Evolutionary conservation across 2,329 filamentous ascomycete species (phyloP).

Genomic region (Cryphonectria naterciae): DNA sequence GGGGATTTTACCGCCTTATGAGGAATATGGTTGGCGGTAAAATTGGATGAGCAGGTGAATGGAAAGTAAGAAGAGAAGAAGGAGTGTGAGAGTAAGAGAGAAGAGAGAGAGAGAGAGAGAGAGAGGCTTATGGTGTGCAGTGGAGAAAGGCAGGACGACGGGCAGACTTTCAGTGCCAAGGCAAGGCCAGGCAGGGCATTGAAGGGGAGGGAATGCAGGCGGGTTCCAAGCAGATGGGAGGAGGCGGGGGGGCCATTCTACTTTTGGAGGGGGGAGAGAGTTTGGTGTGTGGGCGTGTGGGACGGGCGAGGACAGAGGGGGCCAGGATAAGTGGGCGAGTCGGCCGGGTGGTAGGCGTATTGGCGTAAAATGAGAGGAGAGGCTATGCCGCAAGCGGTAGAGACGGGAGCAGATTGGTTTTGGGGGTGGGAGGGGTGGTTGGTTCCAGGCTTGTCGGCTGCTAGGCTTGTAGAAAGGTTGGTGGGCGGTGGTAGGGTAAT

Average conservation of each 20-base stretch:
- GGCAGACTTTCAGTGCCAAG: conserved; percentile 3
- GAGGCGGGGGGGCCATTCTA: neutral
- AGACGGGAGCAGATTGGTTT: conserved; percentile 1
- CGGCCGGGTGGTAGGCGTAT: neutral
- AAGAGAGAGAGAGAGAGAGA: neutral
- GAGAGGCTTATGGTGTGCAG: conserved; percentile 9
- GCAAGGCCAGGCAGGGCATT: neutral
- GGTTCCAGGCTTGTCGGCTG: neutral
- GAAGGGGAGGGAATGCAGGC: conserved; percentile 11
- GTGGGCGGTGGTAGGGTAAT: neutral
- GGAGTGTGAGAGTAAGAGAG: neutral
- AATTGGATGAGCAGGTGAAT: neutral
- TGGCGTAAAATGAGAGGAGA: neutral
- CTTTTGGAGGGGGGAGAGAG: neutral
- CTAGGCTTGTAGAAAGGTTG: neutral
- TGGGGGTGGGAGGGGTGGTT: neutral
- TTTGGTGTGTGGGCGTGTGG: neutral
- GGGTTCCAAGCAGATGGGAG: conserved; percentile 5
- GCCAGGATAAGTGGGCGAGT: neutral
- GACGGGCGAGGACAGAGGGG: neutral
- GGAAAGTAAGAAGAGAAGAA: neutral
- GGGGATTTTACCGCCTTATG: neutral
- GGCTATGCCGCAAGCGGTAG: conserved; percentile 8
- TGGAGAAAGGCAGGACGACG: conserved; percentile 9
- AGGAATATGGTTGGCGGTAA: neutral